These are phyloP conservation scores for Didymella sp. DNA, from an alignment of 2,329 filamentous ascomycete species.

Conservation along the genomic window DNA sequence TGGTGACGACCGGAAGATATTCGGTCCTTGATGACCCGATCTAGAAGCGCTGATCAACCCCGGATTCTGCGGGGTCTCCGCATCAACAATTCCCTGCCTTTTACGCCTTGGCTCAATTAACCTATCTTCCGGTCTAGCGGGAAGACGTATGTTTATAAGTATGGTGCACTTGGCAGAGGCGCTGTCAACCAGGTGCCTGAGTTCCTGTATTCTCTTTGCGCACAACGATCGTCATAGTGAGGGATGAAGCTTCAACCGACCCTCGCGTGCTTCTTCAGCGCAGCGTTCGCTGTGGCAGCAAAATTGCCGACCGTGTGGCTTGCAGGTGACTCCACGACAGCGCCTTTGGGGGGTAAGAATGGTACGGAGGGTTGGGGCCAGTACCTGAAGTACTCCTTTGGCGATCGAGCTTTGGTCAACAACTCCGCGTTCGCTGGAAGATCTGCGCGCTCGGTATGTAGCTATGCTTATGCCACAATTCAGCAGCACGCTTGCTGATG, in stretches of 20 bases:
- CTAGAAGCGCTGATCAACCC: slow-evolving; percentile 1
- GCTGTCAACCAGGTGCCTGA: neutral
- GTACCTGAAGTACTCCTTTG: slow-evolving; percentile 61
- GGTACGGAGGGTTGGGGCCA: slow-evolving; percentile 62
- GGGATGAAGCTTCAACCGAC: slow-evolving; percentile 3
- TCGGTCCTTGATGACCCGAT: slow-evolving; percentile 16
- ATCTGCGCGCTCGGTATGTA: slow-evolving; percentile 62
- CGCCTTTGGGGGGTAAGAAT: slow-evolving; percentile 52
- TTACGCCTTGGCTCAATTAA: neutral
- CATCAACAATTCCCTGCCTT: neutral
- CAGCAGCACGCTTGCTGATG: neutral
- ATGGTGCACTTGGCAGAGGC: slow-evolving; percentile 8
- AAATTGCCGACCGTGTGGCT: slow-evolving; percentile 44
- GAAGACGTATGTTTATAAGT: slow-evolving; percentile 4
- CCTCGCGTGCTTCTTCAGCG: slow-evolving; percentile 4
- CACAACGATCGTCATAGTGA: no score
- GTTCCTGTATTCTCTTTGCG: neutral
- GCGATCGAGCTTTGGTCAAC: slow-evolving; percentile 54
- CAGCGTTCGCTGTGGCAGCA: neutral
- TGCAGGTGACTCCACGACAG: slow-evolving; percentile 67
- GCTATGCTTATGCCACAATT: no score
- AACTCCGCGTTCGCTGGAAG: slow-evolving; percentile 71
- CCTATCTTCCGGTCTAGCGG: neutral
- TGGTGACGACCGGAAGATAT: slow-evolving; percentile 13
- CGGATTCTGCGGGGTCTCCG: slow-evolving; percentile 21